Conservation (phyloP, 768 basidiomycete species). For the Stropharia rugosoannulata region DNA sequence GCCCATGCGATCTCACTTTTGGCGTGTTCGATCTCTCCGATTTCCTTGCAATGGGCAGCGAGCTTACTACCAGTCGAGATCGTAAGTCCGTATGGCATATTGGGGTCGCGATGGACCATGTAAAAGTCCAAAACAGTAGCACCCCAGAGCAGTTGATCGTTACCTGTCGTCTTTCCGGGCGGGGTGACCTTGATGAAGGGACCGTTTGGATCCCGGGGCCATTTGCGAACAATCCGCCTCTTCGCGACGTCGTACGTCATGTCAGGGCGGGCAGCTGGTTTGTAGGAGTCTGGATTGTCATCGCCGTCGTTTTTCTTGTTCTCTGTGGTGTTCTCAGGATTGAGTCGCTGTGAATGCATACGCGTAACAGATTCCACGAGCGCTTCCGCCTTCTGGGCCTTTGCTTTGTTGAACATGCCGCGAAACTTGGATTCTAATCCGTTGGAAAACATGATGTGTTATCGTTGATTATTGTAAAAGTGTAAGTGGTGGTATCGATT, state of each 20-base stretch:
- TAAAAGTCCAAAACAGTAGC: neutral
- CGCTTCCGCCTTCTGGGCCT: no score
- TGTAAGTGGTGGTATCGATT: no score
- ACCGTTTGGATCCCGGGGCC: neutral
- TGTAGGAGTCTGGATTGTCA: neutral
- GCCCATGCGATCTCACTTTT: neutral
- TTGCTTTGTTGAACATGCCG: no score
- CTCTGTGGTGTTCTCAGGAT: no score
- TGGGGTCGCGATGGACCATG: neutral
- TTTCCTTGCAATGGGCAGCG: neutral
- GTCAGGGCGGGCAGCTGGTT: no score
- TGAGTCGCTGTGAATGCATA: no score
- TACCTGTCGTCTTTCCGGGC: neutral
- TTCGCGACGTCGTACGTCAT: neutral
- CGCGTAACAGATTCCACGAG: no score
- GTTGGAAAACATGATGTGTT: no score
- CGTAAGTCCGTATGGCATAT: neutral
- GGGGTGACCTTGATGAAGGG: neutral
- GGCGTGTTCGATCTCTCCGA: neutral
- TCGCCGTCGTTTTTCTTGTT: neutral
- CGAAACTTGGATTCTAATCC: no score
- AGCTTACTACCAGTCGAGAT: neutral
- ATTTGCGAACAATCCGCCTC: neutral
- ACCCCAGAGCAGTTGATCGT: neutral
- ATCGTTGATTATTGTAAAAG: no score